Conservation (phyloP, 2,329 filamentous ascomycete species). For the Aspergillus quadricinctus region DNA sequence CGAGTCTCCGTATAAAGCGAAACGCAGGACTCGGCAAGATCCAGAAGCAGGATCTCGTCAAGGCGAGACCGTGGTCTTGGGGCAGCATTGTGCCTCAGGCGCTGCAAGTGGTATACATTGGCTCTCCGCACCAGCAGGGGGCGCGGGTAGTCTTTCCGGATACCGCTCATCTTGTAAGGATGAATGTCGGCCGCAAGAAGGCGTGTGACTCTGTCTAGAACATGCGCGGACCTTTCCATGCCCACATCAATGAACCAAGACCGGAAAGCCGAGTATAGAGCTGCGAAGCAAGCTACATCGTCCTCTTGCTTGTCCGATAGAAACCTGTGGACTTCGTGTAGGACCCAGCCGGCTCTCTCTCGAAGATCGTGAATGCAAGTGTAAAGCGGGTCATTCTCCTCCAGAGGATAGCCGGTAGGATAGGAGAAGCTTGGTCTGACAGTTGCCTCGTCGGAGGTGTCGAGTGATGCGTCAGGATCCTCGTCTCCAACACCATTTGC, state of each 20-base stretch:
- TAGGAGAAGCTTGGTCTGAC: constrained; percentile 84
- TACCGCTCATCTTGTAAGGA: constrained; percentile 89
- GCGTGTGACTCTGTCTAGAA: constrained; percentile 79
- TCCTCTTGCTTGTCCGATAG: constrained; percentile 82
- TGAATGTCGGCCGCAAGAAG: constrained; percentile 82
- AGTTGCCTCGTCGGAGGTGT: constrained; percentile 54
- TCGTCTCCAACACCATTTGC: constrained; percentile 22
- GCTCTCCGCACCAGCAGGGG: constrained; percentile 89
- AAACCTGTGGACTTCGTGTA: constrained; percentile 83
- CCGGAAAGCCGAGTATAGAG: constrained; percentile 84
- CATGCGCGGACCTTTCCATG: constrained; percentile 90
- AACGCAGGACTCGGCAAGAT: constrained; percentile 83
- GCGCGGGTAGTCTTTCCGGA: constrained; percentile 87
- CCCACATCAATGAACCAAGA: constrained; percentile 98
- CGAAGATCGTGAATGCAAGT: constrained; percentile 73
- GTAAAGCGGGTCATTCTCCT: constrained; percentile 62
- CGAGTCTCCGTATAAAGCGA: constrained; percentile 94
- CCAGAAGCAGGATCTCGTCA: constrained; percentile 77
- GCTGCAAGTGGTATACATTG: constrained; percentile 89
- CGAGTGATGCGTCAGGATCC: constrained; percentile 50
- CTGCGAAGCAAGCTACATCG: constrained; percentile 91
- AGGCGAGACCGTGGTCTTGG: constrained; percentile 85
- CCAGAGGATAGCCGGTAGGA: constrained; percentile 77
- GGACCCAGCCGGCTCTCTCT: constrained; percentile 70
- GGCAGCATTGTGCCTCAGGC: constrained; percentile 88